Percentiles rank a stretch among this genome's conserved stretches.
phyloP scores from a whole-genome alignment of 331 rosid genomes.

The Ulmus americana region DNA sequence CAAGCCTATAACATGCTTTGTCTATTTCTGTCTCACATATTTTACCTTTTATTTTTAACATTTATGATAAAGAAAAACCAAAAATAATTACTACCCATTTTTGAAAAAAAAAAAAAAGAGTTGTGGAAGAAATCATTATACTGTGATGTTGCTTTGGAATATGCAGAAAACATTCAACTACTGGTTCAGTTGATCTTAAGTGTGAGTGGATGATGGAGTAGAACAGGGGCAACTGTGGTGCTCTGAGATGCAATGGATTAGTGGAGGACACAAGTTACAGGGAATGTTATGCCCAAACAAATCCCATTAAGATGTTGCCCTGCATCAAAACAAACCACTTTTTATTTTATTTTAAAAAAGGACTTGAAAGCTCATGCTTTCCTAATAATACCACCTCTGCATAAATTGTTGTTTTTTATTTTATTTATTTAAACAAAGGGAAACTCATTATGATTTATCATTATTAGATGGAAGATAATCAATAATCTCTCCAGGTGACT shows the following conservation, averaged over 20 bases:
- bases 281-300: conserved; percentile 44
- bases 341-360: not conserved
- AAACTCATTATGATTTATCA: conserved; percentile 51
- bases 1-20: conserved; percentile 17
- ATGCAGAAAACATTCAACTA: conserved; percentile 5
- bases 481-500: conserved; percentile 36
- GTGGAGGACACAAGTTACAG: conserved; percentile 69
- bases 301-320: conserved; percentile 52
- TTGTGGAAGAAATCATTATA: conserved; percentile 15
- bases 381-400: conserved; percentile 12
- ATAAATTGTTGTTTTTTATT: conserved; percentile 14
- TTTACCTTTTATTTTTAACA: conserved; percentile 19
- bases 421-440: conserved; percentile 46
- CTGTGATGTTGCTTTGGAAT: conserved; percentile 12
- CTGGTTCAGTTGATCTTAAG: conserved; percentile 23
- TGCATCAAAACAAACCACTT: conserved; percentile 30
- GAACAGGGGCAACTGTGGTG: not conserved
- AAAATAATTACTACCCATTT: not conserved
- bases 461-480: conserved; percentile 46
- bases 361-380: conserved; percentile 26
- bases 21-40: conserved; percentile 12
- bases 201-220: not conserved
- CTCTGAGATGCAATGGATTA: conserved; percentile 11
- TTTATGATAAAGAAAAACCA: not conserved
- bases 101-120: not conserved